These are phyloP conservation scores for Phaeodactylum tricornutum DNA, from an alignment of 108 stramenopile species.

Conservation along the genomic window DNA sequence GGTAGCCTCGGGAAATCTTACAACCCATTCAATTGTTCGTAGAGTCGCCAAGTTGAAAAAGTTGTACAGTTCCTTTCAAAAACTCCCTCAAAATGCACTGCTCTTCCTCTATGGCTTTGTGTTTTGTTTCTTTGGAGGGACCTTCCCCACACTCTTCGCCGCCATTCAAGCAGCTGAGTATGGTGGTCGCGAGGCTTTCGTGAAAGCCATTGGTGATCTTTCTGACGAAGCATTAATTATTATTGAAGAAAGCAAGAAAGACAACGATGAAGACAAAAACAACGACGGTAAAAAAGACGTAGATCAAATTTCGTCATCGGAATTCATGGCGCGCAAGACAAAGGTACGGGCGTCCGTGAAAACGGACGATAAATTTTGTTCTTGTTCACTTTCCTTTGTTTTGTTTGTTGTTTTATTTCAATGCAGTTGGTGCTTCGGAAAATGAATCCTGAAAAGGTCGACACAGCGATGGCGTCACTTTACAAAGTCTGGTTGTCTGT, in stretches of 20 bases:
- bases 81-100: conserved; percentile 42
- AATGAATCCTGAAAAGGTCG: conserved; percentile 81
- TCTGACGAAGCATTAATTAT: conserved; percentile 59
- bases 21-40: no score
- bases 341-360: no score
- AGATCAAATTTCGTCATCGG: conserved; percentile 42
- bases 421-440: conserved; percentile 76
- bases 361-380: no score
- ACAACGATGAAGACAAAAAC: conserved; percentile 78
- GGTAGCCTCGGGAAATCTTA: no score
- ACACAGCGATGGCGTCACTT: conserved; percentile 44
- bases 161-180: conserved; percentile 86
- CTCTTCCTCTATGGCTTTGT: conserved; percentile 60
- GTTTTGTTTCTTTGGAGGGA: conserved; percentile 94
- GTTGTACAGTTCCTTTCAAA: no score
- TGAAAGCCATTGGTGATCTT: conserved; percentile 47
- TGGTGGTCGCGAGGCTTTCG: conserved; percentile 58
- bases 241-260: conserved; percentile 78
- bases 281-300: conserved; percentile 74
- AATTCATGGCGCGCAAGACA: conserved; percentile 74
- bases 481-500: conserved; percentile 85
- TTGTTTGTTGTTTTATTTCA: no score
- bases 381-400: no score
- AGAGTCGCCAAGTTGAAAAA: no score
- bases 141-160: conserved; percentile 86